These are phyloP conservation scores for Chrysochromulina parva DNA, from an alignment of 78 protist species.

Conservation along the genomic window DNA sequence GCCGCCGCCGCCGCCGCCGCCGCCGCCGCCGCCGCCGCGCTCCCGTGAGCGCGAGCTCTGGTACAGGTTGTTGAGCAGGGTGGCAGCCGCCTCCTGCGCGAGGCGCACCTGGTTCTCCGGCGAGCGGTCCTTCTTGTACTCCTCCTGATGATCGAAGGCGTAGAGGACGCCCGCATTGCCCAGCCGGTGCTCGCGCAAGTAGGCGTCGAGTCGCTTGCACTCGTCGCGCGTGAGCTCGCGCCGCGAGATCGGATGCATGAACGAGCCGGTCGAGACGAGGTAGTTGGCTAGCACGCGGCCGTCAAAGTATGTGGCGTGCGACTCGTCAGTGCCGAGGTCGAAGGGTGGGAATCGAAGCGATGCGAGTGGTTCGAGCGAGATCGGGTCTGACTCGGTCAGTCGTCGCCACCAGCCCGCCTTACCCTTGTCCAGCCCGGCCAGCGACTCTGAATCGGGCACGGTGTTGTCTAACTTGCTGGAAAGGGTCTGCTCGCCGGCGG, in stretches of 20 bases:
- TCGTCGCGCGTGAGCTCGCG: not conserved
- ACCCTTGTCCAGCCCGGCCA: not conserved
- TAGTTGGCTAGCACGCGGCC: not conserved
- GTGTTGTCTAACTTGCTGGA: not conserved
- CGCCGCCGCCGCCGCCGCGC: not conserved
- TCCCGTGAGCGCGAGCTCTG: no score
- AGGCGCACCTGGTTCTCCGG: not conserved
- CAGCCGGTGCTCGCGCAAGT: not conserved
- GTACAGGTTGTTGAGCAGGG: not conserved
- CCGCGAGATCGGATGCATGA: conserved; percentile 1
- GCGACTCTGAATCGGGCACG: not conserved
- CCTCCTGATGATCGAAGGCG: conserved; percentile 1
- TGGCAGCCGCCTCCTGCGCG: not conserved
- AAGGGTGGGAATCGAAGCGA: not conserved
- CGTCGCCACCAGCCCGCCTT: conserved; percentile 18
- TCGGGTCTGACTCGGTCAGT: not conserved
- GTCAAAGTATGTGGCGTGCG: not conserved
- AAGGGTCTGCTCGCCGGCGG: no score
- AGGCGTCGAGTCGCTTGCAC: not conserved
- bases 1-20: not conserved
- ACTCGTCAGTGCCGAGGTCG: not conserved
- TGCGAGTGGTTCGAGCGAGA: not conserved
- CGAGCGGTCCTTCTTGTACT: not conserved
- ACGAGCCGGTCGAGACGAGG: not conserved
- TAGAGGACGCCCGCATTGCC: not conserved